Conservation (phyloP, 2,329 filamentous ascomycete genomes). For the Plenodomus lindquistii region DNA sequence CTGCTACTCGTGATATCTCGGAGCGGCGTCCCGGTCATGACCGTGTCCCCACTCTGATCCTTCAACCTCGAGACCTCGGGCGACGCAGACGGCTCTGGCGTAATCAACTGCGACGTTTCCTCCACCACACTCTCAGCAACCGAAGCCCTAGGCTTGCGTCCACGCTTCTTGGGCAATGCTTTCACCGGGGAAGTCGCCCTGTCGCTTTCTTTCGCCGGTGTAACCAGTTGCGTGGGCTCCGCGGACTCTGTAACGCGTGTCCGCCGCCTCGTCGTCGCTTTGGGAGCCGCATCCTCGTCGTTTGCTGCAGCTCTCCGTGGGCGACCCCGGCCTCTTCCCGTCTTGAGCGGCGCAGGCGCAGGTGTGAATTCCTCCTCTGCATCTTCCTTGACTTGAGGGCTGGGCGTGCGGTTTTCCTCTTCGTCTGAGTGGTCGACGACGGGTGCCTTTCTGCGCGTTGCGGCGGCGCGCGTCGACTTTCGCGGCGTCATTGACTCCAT, state of each 20-base stretch:
- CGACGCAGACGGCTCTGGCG: conserved; percentile 58
- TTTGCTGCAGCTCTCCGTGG: conserved; percentile 48
- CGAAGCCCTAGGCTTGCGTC: conserved; percentile 48
- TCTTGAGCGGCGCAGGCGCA: conserved; percentile 67
- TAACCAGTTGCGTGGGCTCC: conserved; percentile 65
- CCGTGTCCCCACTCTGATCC: conserved; percentile 3
- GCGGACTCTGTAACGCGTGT: conserved; percentile 51
- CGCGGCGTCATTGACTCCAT: conserved; percentile 51
- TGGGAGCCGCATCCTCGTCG: conserved; percentile 49
- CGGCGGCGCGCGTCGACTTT: conserved; percentile 63
- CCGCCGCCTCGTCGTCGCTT: conserved; percentile 51
- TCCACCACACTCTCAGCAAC: conserved; percentile 44
- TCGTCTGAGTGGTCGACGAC: conserved; percentile 76
- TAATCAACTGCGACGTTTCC: conserved; percentile 48
- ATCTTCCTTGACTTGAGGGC: conserved; percentile 57
- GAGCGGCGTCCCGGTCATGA: conserved; percentile 58
- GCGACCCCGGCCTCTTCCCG: conserved; percentile 60
- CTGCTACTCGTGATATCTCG: conserved; percentile 72
- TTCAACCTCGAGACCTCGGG: conserved; percentile 60
- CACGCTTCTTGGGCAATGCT: conserved; percentile 63
- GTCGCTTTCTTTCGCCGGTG: conserved; percentile 61
- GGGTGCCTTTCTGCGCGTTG: conserved; percentile 67
- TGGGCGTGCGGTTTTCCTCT: conserved; percentile 68
- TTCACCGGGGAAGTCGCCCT: conserved; percentile 20
- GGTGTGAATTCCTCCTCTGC: conserved; percentile 85